Evolutionary conservation across 1,139 yeast genomes (phyloP), one percentile per base, ranked within the genome.

Genomic region (Saccharomyces hybrid): DNA sequence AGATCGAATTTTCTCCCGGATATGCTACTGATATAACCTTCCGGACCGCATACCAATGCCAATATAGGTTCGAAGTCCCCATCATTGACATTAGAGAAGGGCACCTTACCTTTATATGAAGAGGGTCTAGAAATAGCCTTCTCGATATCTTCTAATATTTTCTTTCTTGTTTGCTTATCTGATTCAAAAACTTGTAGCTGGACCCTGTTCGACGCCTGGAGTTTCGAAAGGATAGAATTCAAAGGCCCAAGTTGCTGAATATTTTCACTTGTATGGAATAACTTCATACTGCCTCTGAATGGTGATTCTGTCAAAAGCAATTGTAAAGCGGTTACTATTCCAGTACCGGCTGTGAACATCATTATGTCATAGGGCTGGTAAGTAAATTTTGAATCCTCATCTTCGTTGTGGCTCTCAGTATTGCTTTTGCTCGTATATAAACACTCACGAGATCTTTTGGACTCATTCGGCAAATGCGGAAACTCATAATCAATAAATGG

Each of bases 31-130:
- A 90, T 76, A 63, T 84, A 93, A 0, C 90, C 88, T 50, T 88
- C 95, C 0, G 99, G 98, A 0, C 99, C 99, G 72, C 97, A 91
- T 0, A 91, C 93, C 1, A 73, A 54, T 0, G 75, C 64, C 4
- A 69, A 56, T 1, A 63, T 58, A 2, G 68, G 63, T 16, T 54
- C 51, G 3, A 9, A 9, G 30, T 13, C 5, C 16, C 25, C 3
- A 25, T 56, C 55, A 47, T 52, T 55, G n/a, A 65, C 61, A 49
- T 72, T 74, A 38, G 65, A 57, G 34, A 73, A 68, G 57, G 58
- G 57, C 25, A 53, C 46, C 14, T 50, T 32, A 3, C 61, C 60
- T 11, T 52, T 49, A 49, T 61, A 61, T 46, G 52, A 28, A 9
- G 50, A 54, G 9, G 69, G 69, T 8, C 50, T 20, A 9, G 60